Evolutionary conservation across 768 basidiomycete species (phyloP).

Genomic region (Leucocoprinus sp.): DNA sequence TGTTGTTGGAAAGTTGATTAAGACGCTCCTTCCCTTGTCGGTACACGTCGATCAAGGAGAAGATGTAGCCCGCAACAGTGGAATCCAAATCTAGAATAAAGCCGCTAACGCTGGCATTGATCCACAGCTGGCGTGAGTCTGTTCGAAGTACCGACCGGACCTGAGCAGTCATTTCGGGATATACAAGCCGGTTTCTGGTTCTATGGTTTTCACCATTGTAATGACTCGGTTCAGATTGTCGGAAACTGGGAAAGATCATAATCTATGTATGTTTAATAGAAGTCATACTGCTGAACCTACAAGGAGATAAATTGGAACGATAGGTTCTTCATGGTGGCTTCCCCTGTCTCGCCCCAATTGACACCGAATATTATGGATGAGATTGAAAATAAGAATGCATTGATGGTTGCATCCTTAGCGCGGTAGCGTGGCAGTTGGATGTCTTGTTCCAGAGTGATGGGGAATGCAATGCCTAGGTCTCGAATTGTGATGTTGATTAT

Average conservation of each 20-base stretch:
- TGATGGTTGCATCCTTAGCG: slow-evolving; percentile 38
- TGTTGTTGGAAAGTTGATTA: slow-evolving; percentile 49
- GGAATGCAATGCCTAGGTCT: slow-evolving; percentile 87
- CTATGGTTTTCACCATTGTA: slow-evolving; percentile 64
- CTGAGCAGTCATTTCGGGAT: slow-evolving; percentile 75
- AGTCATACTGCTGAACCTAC: slow-evolving; percentile 33
- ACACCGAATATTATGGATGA: slow-evolving; percentile 65
- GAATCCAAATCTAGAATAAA: slow-evolving; percentile 83
- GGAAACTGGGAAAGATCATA: slow-evolving; percentile 52
- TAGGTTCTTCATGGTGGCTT: slow-evolving; percentile 61
- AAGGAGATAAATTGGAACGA: slow-evolving; percentile 80
- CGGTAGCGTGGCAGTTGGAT: slow-evolving; percentile 29
- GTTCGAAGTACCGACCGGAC: slow-evolving; percentile 47
- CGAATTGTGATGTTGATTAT: slow-evolving; percentile 46
- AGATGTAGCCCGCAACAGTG: slow-evolving; percentile 67
- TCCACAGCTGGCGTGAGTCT: slow-evolving; percentile 45
- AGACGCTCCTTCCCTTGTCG: slow-evolving; percentile 73
- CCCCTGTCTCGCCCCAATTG: slow-evolving; percentile 70
- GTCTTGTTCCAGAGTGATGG: slow-evolving; percentile 57
- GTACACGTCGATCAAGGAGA: slow-evolving; percentile 82
- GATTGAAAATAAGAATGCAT: slow-evolving; percentile 84
- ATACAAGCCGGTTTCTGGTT: slow-evolving; percentile 64
- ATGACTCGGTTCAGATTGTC: slow-evolving; percentile 60
- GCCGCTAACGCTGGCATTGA: slow-evolving; percentile 69
- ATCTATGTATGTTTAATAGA: neutral